phyloP scores from a whole-genome alignment of 1,139 yeast species.

The Petasospora fabianii region DNA sequence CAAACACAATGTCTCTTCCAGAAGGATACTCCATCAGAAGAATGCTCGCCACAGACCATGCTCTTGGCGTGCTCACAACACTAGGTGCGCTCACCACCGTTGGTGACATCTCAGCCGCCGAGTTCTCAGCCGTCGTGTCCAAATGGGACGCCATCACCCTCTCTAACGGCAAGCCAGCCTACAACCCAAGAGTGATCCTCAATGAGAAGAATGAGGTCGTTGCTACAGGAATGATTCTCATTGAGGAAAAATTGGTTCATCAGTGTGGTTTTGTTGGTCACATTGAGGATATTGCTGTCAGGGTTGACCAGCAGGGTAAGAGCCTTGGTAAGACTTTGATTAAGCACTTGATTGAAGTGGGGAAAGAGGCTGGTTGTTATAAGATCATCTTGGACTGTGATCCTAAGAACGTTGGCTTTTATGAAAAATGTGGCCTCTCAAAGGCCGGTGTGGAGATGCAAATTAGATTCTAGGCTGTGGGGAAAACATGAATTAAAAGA shows the following conservation, averaged over 20 bases:
- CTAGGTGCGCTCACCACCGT: conserved; percentile 60
- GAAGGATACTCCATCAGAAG: conserved; percentile 52
- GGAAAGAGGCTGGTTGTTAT: conserved; percentile 64
- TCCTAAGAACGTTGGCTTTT: conserved; percentile 74
- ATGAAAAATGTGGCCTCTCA: conserved; percentile 76
- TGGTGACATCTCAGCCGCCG: conserved; percentile 46
- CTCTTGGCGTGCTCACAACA: conserved; percentile 46
- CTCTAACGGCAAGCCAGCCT: conserved; percentile 34
- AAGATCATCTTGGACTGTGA: conserved; percentile 90
- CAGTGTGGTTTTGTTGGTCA: conserved; percentile 86
- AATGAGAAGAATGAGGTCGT: conserved; percentile 39
- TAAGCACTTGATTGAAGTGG: conserved; percentile 56
- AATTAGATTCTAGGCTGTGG: conserved; percentile 27
- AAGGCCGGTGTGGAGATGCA: conserved; percentile 77
- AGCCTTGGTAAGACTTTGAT: conserved; percentile 71
- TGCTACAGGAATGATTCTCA: conserved; percentile 46
- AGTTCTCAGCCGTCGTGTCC: conserved; percentile 41
- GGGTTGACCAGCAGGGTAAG: conserved; percentile 73
- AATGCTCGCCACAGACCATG: conserved; percentile 42
- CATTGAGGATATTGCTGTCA: conserved; percentile 91
- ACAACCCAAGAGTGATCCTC: conserved; percentile 60
- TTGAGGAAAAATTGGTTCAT: conserved; percentile 69
- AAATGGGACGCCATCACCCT: conserved; percentile 44
- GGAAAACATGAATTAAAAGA: too few relatives aligned
- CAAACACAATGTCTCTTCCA: conserved; percentile 37